Base-by-base conservation (phyloP, 139 green algal genomes). In the Ettlia oleoabundans region DNA sequence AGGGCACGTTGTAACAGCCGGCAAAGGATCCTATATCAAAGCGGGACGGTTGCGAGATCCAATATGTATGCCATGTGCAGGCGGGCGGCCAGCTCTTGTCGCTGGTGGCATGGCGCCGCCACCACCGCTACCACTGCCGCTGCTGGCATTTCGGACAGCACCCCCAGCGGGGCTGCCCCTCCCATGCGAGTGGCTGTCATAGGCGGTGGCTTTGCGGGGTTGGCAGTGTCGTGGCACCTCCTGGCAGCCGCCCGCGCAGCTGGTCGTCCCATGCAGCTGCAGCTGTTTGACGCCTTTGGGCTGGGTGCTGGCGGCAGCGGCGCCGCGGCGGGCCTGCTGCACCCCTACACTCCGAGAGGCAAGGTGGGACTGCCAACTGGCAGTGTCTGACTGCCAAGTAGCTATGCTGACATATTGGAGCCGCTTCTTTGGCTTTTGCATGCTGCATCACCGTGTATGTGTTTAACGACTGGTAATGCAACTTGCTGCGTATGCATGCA, bases 241-340 rank as follows among this genome's bases (percentile, higher is more conserved):
- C 63, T 97, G 37, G 24, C 37, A 3, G 78, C 73, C 69, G 67
- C 73, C 61, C 9, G 69, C 43, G 5, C 51, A 3, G 7, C 19
- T 47, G 51, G 30, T 0, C 37, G 33, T 0, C 67, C 87, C 13
- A 86, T 96, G 22, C 37, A 86, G 6, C 70, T 98, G 5, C 58
- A 91, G 7, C 47, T 98, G n/a, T 94, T 89, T 64, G 96, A 98
- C 42, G 84, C 87, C 1, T 77, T 80, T 30, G 95, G 92, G 32
- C 87, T 98, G n/a, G 96, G 85, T 1, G 90, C 87, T 2, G 96
- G 96, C 26, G 96, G 92, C 10, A 97, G 93, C 3, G 94, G 94
- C 24, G 93, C 93, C 2, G 95, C 96, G 26, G 96, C 94, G 2
- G 96, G 96, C 0, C 88, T 99, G 52, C 86, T 99, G 77, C 96